Percentiles rank a stretch among this genome's conserved stretches.
phyloP scores from a whole-genome alignment of 1,284 basidiomycete species.

The Puccinia horiana region DNA sequence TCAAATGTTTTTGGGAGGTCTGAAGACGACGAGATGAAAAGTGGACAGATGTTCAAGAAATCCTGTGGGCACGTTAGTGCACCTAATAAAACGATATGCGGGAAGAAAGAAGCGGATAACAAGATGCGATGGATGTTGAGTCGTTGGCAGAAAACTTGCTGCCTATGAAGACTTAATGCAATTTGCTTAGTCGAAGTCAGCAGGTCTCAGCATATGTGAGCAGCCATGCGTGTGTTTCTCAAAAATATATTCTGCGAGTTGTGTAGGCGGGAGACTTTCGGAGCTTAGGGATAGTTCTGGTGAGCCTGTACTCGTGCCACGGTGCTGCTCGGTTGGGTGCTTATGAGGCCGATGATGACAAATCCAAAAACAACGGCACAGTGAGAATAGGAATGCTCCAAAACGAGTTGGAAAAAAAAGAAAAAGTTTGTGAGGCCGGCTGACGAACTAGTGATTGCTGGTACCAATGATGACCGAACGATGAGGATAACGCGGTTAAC shows the following conservation, averaged over 20 bases:
- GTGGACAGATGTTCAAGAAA: not conserved
- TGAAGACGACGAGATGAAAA: slow-evolving; percentile 2
- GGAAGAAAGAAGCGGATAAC: slow-evolving; percentile 3
- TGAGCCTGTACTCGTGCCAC: slow-evolving; percentile 35
- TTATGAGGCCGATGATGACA: slow-evolving; percentile 39
- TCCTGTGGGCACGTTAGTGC: slow-evolving; percentile 2
- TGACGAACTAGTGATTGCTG: slow-evolving; percentile 1
- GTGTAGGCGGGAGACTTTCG: slow-evolving; percentile 40
- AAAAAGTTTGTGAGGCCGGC: slow-evolving; percentile 8
- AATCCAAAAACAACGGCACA: slow-evolving; percentile 35
- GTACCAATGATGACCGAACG: slow-evolving; percentile 15
- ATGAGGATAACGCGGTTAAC: slow-evolving; percentile 23
- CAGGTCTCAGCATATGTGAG: slow-evolving; percentile 40
- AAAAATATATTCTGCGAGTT: slow-evolving; percentile 27
- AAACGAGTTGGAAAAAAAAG: not conserved
- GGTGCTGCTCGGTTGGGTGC: slow-evolving; percentile 35
- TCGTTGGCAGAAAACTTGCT: not conserved
- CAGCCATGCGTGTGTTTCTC: slow-evolving; percentile 5
- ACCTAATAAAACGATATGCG: not conserved
- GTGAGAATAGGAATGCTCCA: not conserved
- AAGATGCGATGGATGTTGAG: slow-evolving; percentile 22
- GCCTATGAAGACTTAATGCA: slow-evolving; percentile 32
- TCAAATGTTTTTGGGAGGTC: not conserved
- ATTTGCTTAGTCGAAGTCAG: slow-evolving; percentile 44
- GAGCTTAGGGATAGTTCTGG: slow-evolving; percentile 39